Conservation (phyloP, 108 stramenopile genomes). For the Fragilaria radians region DNA sequence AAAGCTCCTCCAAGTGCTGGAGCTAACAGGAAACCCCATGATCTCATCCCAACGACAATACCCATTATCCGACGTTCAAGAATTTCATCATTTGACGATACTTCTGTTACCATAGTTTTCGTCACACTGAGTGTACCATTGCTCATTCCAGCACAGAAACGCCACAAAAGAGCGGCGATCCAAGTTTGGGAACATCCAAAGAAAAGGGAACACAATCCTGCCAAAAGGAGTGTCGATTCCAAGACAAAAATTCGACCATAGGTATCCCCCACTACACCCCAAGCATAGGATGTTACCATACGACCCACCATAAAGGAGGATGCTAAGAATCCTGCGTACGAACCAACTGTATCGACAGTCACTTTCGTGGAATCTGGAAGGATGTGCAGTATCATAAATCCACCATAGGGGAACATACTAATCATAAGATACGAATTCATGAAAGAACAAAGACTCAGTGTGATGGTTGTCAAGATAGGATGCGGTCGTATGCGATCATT, state of each 20-base stretch:
- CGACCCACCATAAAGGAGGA: slow-evolving; percentile 67
- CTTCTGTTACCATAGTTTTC: slow-evolving; percentile 52
- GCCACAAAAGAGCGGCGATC: slow-evolving; percentile 28
- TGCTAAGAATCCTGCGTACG: slow-evolving; percentile 59
- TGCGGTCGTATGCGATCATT: neutral
- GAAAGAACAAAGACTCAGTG: slow-evolving; percentile 1
- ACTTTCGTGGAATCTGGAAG: neutral
- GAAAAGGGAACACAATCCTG: slow-evolving; percentile 35
- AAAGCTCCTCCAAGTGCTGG: slow-evolving; percentile 55
- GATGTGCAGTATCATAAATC: slow-evolving; percentile 16
- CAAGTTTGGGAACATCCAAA: slow-evolving; percentile 57
- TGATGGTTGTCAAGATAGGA: neutral
- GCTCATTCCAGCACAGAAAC: slow-evolving; percentile 42
- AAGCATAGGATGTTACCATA: slow-evolving; percentile 34
- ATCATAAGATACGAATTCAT: slow-evolving; percentile 19
- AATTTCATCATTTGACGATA: slow-evolving; percentile 32
- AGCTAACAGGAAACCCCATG: slow-evolving; percentile 46
- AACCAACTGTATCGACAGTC: slow-evolving; percentile 39
- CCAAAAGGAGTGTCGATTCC: slow-evolving; percentile 26
- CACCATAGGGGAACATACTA: slow-evolving; percentile 27
- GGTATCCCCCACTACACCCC: slow-evolving; percentile 52
- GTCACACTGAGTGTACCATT: slow-evolving; percentile 49
- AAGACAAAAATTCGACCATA: slow-evolving; percentile 59
- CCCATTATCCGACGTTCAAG: slow-evolving; percentile 46
- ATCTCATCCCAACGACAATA: slow-evolving; percentile 45